A percentile compares a stretch with the other conserved stretches of the same genome.
phyloP scores from a whole-genome alignment of 805 yeast species.

The Candida chauliodis region DNA sequence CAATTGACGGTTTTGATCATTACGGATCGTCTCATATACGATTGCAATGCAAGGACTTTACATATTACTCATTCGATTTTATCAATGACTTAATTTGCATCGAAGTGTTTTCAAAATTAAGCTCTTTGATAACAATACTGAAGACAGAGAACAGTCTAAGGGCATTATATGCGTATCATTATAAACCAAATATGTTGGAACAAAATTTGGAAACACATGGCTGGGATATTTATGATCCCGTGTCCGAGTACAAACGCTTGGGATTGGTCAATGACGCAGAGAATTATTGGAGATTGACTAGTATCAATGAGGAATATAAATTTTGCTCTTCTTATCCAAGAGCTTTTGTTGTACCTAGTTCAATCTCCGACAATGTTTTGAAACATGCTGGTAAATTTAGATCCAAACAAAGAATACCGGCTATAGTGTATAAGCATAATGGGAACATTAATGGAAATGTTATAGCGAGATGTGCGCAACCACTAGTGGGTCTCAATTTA shows the following conservation, averaged over 20 bases:
- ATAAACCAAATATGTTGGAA: slow-evolving; percentile 74
- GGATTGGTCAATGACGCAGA: slow-evolving; percentile 40
- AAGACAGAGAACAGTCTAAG: slow-evolving; percentile 41
- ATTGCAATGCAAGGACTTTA: slow-evolving; percentile 79
- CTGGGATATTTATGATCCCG: slow-evolving; percentile 68
- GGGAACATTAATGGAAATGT: slow-evolving; percentile 59
- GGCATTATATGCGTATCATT: slow-evolving; percentile 73
- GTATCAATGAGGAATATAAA: slow-evolving; percentile 58
- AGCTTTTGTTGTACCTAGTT: slow-evolving; percentile 63
- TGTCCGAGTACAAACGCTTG: slow-evolving; percentile 69
- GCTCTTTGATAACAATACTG: slow-evolving; percentile 59
- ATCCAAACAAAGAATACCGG: slow-evolving; percentile 83
- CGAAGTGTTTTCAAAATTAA: slow-evolving; percentile 71
- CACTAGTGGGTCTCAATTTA: slow-evolving; percentile 77
- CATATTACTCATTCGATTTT: slow-evolving; percentile 76
- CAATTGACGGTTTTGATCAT: slow-evolving; percentile 24
- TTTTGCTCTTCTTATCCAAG: slow-evolving; percentile 78
- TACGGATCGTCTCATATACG: slow-evolving; percentile 55
- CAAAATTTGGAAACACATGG: slow-evolving; percentile 46
- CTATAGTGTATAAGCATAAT: slow-evolving; percentile 69
- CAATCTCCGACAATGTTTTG: slow-evolving; percentile 76
- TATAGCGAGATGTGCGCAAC: slow-evolving; percentile 89
- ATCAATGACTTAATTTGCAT: slow-evolving; percentile 51
- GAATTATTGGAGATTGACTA: slow-evolving; percentile 65
- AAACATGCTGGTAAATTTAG: slow-evolving; percentile 82